Conservation (phyloP, 805 yeast genomes). For the Saccharomycopsis sp. region DNA sequence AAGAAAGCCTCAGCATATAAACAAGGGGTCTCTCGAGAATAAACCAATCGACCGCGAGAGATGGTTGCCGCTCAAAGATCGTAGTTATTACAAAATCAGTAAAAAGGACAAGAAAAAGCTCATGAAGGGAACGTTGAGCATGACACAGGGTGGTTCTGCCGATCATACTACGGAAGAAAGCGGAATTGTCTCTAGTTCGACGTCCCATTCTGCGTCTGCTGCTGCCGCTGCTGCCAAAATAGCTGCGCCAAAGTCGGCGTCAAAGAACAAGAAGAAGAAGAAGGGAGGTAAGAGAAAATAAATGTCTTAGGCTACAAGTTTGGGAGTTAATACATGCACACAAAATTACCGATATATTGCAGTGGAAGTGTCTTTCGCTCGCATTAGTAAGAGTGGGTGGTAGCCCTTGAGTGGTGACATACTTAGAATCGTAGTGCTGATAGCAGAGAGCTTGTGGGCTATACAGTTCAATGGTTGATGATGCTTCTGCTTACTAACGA, state of each 20-base stretch:
- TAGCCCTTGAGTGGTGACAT: no score
- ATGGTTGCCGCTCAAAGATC: conserved; percentile 86
- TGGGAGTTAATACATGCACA: no score
- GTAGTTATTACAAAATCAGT: conserved; percentile 77
- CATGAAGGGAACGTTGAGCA: conserved; percentile 30
- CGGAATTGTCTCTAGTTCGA: conserved; percentile 2
- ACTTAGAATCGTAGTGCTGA: no score
- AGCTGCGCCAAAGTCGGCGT: neutral
- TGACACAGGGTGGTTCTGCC: conserved; percentile 56
- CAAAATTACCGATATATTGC: no score
- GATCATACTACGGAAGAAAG: conserved; percentile 40
- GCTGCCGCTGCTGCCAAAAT: neutral
- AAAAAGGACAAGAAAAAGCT: conserved; percentile 48
- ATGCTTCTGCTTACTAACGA: no score
- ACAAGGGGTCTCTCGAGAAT: conserved; percentile 23
- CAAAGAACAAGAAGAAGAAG: neutral
- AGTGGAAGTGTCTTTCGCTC: no score
- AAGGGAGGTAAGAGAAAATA: neutral
- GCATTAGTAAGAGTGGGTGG: no score
- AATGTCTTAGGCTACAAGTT: no score
- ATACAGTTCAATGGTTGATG: no score
- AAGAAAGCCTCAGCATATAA: conserved; percentile 27
- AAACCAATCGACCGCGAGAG: conserved; percentile 60
- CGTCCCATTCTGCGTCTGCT: neutral
- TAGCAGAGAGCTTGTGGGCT: no score